phyloP scores from a whole-genome alignment of 495 filamentous ascomycete species.

The Penicillium ucsense region DNA sequence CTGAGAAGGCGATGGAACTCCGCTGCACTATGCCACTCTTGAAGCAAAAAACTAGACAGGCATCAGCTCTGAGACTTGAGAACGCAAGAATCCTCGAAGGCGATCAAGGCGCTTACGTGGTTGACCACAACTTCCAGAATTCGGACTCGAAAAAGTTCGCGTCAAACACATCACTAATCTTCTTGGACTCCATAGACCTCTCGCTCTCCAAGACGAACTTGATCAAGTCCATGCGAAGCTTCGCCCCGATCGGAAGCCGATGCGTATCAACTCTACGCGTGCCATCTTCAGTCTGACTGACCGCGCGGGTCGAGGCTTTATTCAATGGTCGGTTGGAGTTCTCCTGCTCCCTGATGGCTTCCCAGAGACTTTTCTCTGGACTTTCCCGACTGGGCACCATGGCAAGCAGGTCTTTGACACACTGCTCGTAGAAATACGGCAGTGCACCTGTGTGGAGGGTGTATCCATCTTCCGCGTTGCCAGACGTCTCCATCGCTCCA shows the following conservation, averaged over 20 bases:
- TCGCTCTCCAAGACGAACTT: not conserved
- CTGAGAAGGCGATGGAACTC: not conserved
- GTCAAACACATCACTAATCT: not conserved
- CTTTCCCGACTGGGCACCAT: not conserved
- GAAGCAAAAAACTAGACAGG: constrained; percentile 19
- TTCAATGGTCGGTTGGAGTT: not conserved
- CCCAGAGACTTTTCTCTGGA: not conserved
- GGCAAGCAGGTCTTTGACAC: not conserved
- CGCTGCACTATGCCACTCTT: constrained; percentile 27
- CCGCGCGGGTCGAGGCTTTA: not conserved
- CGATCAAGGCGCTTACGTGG: not conserved
- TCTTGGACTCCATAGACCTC: not conserved
- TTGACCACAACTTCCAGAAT: not conserved
- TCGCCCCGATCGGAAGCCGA: not conserved
- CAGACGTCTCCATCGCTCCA: not conserved
- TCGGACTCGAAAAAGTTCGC: not conserved
- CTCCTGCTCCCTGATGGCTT: not conserved
- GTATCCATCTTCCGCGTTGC: not conserved
- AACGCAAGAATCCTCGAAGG: not conserved
- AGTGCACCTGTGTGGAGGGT: not conserved
- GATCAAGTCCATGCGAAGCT: not conserved
- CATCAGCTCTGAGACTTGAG: not conserved
- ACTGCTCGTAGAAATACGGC: not conserved
- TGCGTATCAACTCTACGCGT: not conserved
- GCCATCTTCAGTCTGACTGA: not conserved